These are phyloP conservation scores for Magnolia sinica DNA, from an alignment of 164 flowering plant species.

Conservation along the genomic window DNA sequence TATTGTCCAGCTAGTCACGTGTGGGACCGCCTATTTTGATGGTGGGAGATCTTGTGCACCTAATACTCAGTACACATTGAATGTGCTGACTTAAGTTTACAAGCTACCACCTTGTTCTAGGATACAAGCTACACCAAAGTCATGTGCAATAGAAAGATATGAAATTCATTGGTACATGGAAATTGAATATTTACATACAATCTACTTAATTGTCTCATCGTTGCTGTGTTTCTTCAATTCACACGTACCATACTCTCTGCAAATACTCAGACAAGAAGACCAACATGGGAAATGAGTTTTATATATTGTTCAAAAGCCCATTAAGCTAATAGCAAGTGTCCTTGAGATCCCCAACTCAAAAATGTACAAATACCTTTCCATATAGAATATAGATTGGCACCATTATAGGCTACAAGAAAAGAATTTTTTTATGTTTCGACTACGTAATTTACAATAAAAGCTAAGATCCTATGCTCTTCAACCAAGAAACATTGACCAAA, in stretches of 20 bases:
- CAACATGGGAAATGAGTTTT: not conserved
- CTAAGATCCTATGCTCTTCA: not conserved
- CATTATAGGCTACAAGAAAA: constrained; percentile 9
- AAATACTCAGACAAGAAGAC: not conserved
- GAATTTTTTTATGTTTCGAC: not conserved
- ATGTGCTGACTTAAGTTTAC: too few species aligned
- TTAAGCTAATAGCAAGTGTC: not conserved
- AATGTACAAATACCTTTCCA: constrained; percentile 2
- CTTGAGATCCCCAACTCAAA: constrained; percentile 12
- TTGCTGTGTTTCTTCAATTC: constrained; percentile 1
- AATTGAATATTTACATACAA: not conserved
- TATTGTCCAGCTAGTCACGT: too few species aligned
- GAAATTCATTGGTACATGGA: not conserved
- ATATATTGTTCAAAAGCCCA: not conserved
- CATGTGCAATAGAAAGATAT: not conserved
- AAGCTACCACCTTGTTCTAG: not conserved
- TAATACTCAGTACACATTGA: too few species aligned
- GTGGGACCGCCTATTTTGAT: too few species aligned
- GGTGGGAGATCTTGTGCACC: too few species aligned
- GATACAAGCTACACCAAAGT: not conserved
- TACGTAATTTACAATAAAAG: not conserved
- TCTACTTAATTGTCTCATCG: not conserved
- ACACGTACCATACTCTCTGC: not conserved
- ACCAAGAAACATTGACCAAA: constrained; percentile 2
- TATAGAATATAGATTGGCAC: constrained; percentile 7